These are phyloP conservation scores for Suillus luteus DNA, from an alignment of 768 basidiomycete genomes.

Conservation along the genomic window DNA sequence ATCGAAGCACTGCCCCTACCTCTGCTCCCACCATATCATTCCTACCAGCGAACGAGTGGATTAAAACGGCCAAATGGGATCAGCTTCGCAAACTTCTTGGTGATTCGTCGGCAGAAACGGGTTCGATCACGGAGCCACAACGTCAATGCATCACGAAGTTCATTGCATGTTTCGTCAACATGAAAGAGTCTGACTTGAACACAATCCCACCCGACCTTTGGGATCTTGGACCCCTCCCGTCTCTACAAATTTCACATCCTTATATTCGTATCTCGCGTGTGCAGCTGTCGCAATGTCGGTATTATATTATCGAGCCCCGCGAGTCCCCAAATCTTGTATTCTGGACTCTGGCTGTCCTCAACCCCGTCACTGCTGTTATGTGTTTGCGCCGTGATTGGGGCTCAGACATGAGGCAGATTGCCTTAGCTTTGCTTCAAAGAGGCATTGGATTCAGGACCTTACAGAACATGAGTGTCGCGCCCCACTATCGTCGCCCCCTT, in stretches of 20 bases:
- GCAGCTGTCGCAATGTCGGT: background rate
- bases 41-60: background rate
- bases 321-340: background rate
- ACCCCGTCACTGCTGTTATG: no score
- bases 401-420: no score
- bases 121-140: background rate
- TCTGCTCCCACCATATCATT: background rate
- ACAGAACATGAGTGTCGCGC: background rate
- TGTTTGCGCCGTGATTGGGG: no score
- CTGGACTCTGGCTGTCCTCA: background rate
- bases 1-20: background rate
- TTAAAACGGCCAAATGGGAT: background rate
- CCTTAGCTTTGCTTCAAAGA: no score
- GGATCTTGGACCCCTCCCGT: background rate
- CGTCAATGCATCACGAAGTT: background rate
- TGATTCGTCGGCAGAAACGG: background rate
- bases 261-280: background rate
- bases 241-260: background rate
- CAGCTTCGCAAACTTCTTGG: background rate
- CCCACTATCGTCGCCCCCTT: background rate
- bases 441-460: background rate
- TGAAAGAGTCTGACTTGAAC: background rate
- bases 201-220: background rate
- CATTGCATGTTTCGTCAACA: background rate
- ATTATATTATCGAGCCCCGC: background rate